A percentile compares a stretch with the other conserved stretches of the same genome.
phyloP scores from a whole-genome alignment of 371 early-diverging fungal genomes.

The Mortierella sp. region DNA sequence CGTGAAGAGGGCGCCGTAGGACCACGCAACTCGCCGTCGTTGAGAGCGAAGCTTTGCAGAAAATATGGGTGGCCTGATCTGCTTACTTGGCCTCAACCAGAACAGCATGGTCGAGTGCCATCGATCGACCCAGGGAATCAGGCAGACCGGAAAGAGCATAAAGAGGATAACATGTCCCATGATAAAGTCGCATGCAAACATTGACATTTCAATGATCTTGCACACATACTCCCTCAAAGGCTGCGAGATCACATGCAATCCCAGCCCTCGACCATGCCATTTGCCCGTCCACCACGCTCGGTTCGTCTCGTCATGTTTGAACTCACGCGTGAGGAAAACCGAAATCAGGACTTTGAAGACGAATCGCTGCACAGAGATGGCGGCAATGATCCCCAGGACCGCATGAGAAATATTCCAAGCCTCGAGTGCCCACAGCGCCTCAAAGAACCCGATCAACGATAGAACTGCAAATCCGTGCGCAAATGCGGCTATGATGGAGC shows the following conservation, averaged over 20 bases:
- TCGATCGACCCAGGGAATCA: constrained; percentile 81
- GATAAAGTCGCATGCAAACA: constrained; percentile 85
- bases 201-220: constrained; percentile 88
- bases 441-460: constrained; percentile 68
- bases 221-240: constrained; percentile 85
- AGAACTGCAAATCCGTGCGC: constrained; percentile 78
- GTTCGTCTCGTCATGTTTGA: constrained; percentile 84
- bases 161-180: constrained; percentile 81
- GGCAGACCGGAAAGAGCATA: constrained; percentile 73
- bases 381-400: constrained; percentile 73
- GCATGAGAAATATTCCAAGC: constrained; percentile 71
- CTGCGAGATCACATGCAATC: constrained; percentile 75
- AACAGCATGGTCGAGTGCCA: constrained; percentile 89
- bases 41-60: constrained; percentile 70
- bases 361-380: constrained; percentile 76
- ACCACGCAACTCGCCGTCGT: constrained; percentile 70
- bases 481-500: constrained; percentile 75
- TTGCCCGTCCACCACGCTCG: constrained; percentile 93
- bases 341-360: constrained; percentile 76
- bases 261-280: constrained; percentile 86
- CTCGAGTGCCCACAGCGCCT: constrained; percentile 77
- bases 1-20: constrained; percentile 78
- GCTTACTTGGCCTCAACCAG: constrained; percentile 85
- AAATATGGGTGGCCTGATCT: constrained; percentile 83
- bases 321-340: constrained; percentile 83